A percentile compares a stretch with the other conserved stretches of the same genome.
Evolutionary conservation across 768 basidiomycete species (phyloP).

Genomic region (Suillus luteus): DNA sequence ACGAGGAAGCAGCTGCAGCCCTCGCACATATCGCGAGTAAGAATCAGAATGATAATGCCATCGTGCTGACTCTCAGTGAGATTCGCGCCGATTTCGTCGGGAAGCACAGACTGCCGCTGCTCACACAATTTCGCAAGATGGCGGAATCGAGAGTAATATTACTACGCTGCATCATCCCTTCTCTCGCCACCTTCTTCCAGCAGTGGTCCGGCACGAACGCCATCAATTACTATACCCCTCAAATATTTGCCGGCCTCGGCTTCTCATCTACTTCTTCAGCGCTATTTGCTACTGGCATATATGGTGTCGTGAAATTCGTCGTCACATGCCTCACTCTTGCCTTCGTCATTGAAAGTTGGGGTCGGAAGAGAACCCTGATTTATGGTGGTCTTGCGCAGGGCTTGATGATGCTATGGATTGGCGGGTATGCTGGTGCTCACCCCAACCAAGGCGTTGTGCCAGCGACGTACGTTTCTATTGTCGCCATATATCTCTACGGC

Average conservation of each 20-base stretch:
- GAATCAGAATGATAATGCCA: constrained; percentile 27
- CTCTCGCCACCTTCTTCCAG: constrained; percentile 37
- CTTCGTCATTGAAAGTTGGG: constrained; percentile 42
- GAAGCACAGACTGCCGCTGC: constrained; percentile 27
- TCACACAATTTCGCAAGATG: constrained; percentile 36
- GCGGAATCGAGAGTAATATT: constrained; percentile 32
- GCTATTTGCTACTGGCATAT: constrained; percentile 43
- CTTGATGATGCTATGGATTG: constrained; percentile 41
- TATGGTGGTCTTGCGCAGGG: constrained; percentile 40
- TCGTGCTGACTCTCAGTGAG: constrained; percentile 35
- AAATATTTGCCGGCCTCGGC: constrained; percentile 39
- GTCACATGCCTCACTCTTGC: constrained; percentile 33
- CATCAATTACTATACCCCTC: constrained; percentile 43
- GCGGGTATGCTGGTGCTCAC: constrained; percentile 33
- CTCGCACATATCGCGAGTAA: constrained; percentile 33
- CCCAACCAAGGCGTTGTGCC: constrained; percentile 26
- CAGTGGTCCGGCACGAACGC: constrained; percentile 46
- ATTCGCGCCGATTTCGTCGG: constrained; percentile 39
- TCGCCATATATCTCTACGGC: constrained; percentile 40
- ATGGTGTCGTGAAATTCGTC: constrained; percentile 43
- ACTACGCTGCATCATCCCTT: constrained; percentile 35
- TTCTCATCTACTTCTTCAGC: constrained; percentile 32
- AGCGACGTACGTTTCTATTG: constrained; percentile 36
- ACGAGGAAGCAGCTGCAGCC: constrained; percentile 35
- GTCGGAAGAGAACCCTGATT: constrained; percentile 39